A percentile compares a stretch with the other conserved stretches of the same genome.
Conservation (phyloP, 352 stramenopile species). For the Phytophthora chlamydospora region DNA sequence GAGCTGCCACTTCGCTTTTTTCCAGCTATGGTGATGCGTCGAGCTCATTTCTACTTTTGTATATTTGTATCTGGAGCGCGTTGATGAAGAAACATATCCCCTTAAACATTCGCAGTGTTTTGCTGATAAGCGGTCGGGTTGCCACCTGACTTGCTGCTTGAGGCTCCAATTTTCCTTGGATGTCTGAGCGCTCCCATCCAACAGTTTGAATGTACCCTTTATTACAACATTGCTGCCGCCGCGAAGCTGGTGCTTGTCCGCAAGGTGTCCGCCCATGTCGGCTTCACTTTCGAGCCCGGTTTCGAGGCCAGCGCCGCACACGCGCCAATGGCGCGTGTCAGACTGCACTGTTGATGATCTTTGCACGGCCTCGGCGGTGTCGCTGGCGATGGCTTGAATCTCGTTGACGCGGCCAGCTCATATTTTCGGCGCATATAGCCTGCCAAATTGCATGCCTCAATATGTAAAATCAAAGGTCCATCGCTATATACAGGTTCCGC, state of each 20-base stretch:
- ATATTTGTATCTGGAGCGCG: conserved; percentile 40
- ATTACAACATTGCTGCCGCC: no score
- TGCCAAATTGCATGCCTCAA: not conserved
- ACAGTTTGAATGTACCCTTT: not conserved
- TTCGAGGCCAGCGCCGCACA: not conserved
- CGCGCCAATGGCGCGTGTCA: conserved; percentile 2
- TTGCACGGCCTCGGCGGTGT: conserved; percentile 7
- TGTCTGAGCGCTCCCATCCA: conserved; percentile 37
- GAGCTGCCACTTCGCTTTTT: conserved; percentile 10
- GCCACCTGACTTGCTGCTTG: conserved; percentile 66
- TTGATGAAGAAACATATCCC: conserved; percentile 76
- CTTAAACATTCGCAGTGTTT: conserved; percentile 90
- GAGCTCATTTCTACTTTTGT: not conserved
- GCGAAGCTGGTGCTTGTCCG: no score
- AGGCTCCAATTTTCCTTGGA: conserved; percentile 75
- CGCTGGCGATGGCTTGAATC: conserved; percentile 16
- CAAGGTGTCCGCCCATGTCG: conserved; percentile 15
- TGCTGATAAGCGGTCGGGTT: conserved; percentile 71
- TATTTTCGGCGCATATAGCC: not conserved
- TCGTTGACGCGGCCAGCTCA: conserved; percentile 7
- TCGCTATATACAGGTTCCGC: conserved; percentile 1
- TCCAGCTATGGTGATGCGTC: not conserved
- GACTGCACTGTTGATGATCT: no score
- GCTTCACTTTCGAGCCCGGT: not conserved
- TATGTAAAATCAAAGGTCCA: not conserved